Evolutionary conservation across 768 basidiomycete species (phyloP).

Genomic region (Lactarius vividus): DNA sequence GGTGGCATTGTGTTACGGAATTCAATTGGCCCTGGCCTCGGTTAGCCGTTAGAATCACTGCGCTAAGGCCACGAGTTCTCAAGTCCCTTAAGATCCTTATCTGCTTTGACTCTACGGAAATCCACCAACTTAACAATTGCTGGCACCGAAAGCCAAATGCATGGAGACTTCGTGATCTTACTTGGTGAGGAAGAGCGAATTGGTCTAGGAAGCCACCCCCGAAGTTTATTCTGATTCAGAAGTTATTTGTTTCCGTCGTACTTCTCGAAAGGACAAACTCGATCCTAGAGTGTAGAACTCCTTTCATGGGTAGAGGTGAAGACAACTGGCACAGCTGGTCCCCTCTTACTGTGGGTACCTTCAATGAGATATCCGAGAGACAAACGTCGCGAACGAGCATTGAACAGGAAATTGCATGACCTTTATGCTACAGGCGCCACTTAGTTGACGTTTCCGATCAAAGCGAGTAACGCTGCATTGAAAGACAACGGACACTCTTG

Average conservation of each 20-base stretch:
- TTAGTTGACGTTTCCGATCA: background rate
- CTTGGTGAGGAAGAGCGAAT: background rate
- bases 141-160: background rate
- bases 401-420: background rate
- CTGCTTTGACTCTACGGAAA: slow-evolving; percentile 1
- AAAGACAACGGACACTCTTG: background rate
- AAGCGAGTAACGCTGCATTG: background rate
- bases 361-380: background rate
- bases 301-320: background rate
- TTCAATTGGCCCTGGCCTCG: too few relatives aligned
- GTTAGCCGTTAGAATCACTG: background rate
- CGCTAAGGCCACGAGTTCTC: background rate
- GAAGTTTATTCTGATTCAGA: slow-evolving; percentile 11
- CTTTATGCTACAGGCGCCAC: background rate
- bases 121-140: background rate
- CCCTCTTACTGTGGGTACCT: background rate
- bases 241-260: background rate
- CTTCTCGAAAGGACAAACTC: slow-evolving; percentile 2
- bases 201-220: slow-evolving; percentile 11
- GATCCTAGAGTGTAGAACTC: background rate
- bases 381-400: background rate
- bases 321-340: background rate
- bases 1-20: background rate
- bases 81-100: background rate
- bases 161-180: background rate